Base-by-base conservation (phyloP, 345 rosid genomes). In the Rhizophora mangle region DNA sequence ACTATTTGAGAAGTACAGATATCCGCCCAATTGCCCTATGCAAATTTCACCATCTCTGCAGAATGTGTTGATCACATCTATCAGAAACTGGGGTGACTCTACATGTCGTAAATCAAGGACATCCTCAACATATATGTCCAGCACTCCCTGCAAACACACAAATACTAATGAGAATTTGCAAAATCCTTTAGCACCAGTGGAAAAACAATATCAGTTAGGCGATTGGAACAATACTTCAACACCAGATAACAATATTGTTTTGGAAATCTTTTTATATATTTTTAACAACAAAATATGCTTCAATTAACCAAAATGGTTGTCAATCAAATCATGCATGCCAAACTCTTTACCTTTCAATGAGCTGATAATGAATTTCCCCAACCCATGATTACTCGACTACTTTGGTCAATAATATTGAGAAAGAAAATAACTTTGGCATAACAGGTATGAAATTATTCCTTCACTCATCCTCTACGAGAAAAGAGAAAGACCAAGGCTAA, bases 141-240 rank as follows among this genome's bases (percentile, higher is more conserved):
- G 21, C 9, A 79, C 62, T 10, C 79, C 85, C 85, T 82, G 70
- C 60, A 47, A 7, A 10, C 20, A 55, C 1, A 16, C 54, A 62
- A n/a, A 34, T 47, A 16, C 8, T 19, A 13, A 6, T 26, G 32
- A 18, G 24, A 53, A 32, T 46, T 39, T 46, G 8, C 5, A n/a
- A 22, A 34, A 9, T 37, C 5, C 1, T 59, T 20, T 21, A 26
- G 31, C 29, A 43, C 3, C 43, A 18, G 21, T 10, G 6, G 15
- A 15, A 60, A 58, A 6, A 8, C 5, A 37, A 39, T 21, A 16
- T 57, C n/a, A 16, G 57, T 16, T 6, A 26, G 8, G n/a, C 5
- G 11, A 21, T 58, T 31, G 49, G 22, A 31, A 30, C 43, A 32
- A 13, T 43, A 43, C 49, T 43, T 43, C 49, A 43, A 43, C 18